These are phyloP conservation scores for Xylaria scruposa DNA, from an alignment of 495 filamentous ascomycete species.

Conservation along the genomic window DNA sequence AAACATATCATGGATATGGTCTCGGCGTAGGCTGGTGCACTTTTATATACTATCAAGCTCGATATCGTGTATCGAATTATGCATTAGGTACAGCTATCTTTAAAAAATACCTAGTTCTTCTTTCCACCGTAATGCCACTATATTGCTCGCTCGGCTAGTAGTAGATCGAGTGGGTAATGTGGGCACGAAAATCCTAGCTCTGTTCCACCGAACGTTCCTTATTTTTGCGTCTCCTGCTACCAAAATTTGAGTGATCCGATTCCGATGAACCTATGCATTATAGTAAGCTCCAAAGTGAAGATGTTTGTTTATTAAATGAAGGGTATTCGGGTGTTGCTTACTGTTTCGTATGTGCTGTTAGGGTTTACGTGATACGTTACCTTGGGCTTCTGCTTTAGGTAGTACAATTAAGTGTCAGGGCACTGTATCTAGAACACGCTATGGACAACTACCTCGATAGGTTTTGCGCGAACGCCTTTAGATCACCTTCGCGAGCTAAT, in stretches of 20 bases:
- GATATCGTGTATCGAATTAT: neutral
- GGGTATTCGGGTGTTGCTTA: neutral
- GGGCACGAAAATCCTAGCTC: neutral
- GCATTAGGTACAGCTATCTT: neutral
- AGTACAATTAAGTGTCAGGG: too few relatives aligned
- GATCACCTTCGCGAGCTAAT: too few relatives aligned
- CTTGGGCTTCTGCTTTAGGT: too few relatives aligned
- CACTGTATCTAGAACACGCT: too few relatives aligned
- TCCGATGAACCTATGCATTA: neutral
- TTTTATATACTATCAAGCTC: too few relatives aligned
- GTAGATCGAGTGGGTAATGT: neutral
- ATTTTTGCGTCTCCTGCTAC: neutral
- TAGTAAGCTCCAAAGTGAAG: neutral
- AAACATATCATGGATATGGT: too few relatives aligned
- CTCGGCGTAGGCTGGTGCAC: too few relatives aligned
- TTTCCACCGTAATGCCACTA: neutral
- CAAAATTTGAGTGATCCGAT: neutral
- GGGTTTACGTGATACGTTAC: too few relatives aligned
- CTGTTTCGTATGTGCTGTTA: neutral
- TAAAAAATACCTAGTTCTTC: neutral
- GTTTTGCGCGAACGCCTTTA: too few relatives aligned
- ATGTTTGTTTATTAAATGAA: neutral
- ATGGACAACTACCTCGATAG: too few relatives aligned
- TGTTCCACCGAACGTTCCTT: neutral
- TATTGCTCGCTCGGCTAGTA: neutral